phyloP scores from a whole-genome alignment of 768 basidiomycete genomes.

The Mycena filopes region DNA sequence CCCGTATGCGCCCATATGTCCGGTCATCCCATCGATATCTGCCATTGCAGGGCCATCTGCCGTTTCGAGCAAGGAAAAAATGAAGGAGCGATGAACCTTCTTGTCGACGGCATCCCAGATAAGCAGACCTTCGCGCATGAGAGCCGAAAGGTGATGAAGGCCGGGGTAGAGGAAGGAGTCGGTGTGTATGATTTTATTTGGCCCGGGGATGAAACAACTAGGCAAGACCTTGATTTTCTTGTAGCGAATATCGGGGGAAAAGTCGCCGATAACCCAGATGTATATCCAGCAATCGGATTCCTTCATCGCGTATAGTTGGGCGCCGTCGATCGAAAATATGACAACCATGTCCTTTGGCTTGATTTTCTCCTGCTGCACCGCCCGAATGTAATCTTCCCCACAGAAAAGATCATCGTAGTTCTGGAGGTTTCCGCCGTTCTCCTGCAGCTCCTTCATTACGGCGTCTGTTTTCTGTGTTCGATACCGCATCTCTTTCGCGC shows the following conservation, averaged over 20 bases:
- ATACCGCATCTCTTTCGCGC: constrained; percentile 2
- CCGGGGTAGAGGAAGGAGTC: background rate
- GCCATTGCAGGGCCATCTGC: constrained; percentile 16
- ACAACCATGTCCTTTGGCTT: constrained; percentile 15
- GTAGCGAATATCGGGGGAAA: constrained; percentile 29
- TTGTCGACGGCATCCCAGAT: constrained; percentile 7
- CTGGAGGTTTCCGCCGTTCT: background rate
- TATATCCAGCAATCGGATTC: constrained; percentile 43
- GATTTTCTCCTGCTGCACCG: background rate
- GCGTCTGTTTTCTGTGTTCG: background rate
- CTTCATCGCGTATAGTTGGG: constrained; percentile 41
- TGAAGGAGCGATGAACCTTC: background rate
- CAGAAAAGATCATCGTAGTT: background rate
- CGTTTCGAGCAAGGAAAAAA: background rate
- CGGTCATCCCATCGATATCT: background rate
- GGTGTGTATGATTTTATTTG: too few relatives aligned
- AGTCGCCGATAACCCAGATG: constrained; percentile 41
- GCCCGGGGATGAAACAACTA: too few relatives aligned
- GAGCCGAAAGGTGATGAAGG: background rate
- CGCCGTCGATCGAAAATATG: constrained; percentile 40
- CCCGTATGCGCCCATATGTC: constrained; percentile 30
- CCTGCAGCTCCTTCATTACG: background rate
- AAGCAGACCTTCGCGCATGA: constrained; percentile 1
- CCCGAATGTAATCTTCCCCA: background rate
- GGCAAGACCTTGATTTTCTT: constrained; percentile 29